These are phyloP conservation scores for Pseudocercospora crystallina DNA, from an alignment of 2,329 filamentous ascomycete species.

Conservation along the genomic window DNA sequence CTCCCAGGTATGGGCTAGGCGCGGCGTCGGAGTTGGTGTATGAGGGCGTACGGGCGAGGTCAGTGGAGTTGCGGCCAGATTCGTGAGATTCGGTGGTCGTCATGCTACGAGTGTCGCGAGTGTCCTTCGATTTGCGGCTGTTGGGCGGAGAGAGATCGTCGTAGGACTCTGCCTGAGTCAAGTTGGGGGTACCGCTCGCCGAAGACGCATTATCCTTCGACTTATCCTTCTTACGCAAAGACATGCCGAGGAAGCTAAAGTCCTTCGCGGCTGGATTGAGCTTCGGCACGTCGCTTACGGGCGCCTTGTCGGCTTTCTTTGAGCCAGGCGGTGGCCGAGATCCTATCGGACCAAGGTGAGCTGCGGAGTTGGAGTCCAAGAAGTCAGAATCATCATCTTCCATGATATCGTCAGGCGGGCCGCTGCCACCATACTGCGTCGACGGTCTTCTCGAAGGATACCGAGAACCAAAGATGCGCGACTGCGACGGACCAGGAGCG, in stretches of 20 bases:
- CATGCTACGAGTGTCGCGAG: slow-evolving; percentile 44
- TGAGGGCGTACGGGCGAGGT: slow-evolving; percentile 32
- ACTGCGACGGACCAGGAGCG: slow-evolving; percentile 54
- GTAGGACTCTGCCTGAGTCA: slow-evolving; percentile 31
- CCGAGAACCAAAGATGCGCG: slow-evolving; percentile 53
- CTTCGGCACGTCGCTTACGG: slow-evolving; percentile 49
- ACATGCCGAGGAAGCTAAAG: slow-evolving; percentile 66
- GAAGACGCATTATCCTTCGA: slow-evolving; percentile 30
- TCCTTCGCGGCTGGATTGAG: slow-evolving; percentile 88
- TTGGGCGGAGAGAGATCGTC: slow-evolving; percentile 33
- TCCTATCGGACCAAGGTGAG: slow-evolving; percentile 70
- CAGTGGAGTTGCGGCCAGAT: slow-evolving; percentile 28
- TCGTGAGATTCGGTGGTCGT: slow-evolving; percentile 35
- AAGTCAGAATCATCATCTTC: slow-evolving; percentile 51
- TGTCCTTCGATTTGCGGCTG: slow-evolving; percentile 45
- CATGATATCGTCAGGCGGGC: slow-evolving; percentile 54
- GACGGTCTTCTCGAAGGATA: slow-evolving; percentile 79
- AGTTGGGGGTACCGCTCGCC: slow-evolving; percentile 19
- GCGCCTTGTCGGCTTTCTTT: slow-evolving; percentile 19
- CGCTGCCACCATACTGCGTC: slow-evolving; percentile 71
- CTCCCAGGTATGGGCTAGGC: slow-evolving; percentile 35
- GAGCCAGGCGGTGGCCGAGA: slow-evolving; percentile 54
- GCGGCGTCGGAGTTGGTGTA: slow-evolving; percentile 43
- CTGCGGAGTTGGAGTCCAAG: slow-evolving; percentile 43
- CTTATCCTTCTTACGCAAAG: slow-evolving; percentile 39